phyloP scores from a whole-genome alignment of 78 protist species.

The Pelomyxa schiedti region DNA sequence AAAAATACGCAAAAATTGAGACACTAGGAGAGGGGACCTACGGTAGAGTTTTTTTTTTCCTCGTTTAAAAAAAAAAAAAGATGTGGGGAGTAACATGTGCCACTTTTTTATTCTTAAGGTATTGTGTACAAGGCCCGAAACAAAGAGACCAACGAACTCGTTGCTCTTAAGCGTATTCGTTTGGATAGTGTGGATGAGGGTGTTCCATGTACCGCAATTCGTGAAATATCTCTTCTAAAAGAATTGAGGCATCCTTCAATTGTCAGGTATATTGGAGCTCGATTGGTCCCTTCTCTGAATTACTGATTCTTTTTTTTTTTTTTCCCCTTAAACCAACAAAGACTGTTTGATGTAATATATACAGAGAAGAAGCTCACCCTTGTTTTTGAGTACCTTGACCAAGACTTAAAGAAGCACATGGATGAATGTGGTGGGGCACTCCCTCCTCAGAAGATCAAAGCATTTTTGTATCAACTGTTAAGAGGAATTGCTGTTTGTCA shows the following conservation, averaged over 20 bases:
- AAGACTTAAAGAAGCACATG: constrained; percentile 87
- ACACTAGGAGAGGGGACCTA: constrained; percentile 75
- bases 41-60: no score
- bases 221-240: constrained; percentile 91
- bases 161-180: constrained; percentile 73
- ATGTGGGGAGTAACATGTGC: no score
- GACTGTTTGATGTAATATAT: constrained; percentile 76
- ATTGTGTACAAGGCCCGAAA: constrained; percentile 76
- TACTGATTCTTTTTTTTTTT: neutral
- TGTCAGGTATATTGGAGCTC: constrained; percentile 30
- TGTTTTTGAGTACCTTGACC: constrained; percentile 96
- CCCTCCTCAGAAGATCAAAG: constrained; percentile 45
- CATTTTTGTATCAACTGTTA: constrained; percentile 80
- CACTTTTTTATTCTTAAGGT: no score
- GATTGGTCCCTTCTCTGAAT: neutral
- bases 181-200: constrained; percentile 87
- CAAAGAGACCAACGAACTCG: constrained; percentile 56
- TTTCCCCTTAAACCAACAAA: constrained; percentile 3
- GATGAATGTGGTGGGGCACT: constrained; percentile 63
- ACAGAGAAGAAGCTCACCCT: constrained; percentile 89
- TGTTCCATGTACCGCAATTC: constrained; percentile 95
- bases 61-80: neutral
- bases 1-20: constrained; percentile 56
- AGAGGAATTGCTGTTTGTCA: constrained; percentile 95
- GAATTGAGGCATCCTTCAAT: constrained; percentile 90